Evolutionary conservation across 2,329 filamentous ascomycete genomes (phyloP).

Genomic region (Hymenoscyphus salicellus): DNA sequence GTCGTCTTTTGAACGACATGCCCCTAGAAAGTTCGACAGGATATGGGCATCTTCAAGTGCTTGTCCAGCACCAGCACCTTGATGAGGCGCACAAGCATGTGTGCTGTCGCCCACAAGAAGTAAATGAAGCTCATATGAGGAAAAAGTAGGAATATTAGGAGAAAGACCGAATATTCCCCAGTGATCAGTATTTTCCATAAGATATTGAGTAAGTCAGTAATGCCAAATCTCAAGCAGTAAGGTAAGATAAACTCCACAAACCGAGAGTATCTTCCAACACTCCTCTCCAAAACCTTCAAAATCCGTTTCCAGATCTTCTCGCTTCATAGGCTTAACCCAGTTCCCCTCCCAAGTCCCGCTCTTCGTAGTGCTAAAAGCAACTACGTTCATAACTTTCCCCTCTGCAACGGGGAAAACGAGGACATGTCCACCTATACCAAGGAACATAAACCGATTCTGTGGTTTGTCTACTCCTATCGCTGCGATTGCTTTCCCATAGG

Average conservation of each 20-base stretch:
- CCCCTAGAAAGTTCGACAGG: constrained; percentile 54
- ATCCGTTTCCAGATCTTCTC: constrained; percentile 40
- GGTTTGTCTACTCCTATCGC: constrained; percentile 47
- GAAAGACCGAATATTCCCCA: constrained; percentile 54
- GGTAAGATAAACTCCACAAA: background rate
- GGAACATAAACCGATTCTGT: constrained; percentile 50
- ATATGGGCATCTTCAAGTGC: constrained; percentile 54
- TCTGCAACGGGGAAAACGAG: constrained; percentile 58
- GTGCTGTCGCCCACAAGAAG: constrained; percentile 56
- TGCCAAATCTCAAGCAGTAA: constrained; percentile 5
- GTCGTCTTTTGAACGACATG: constrained; percentile 20
- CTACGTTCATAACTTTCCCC: constrained; percentile 53
- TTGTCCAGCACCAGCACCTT: constrained; percentile 52
- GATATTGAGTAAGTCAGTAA: constrained; percentile 21
- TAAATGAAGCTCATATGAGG: constrained; percentile 45
- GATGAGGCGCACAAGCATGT: constrained; percentile 53
- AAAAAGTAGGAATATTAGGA: constrained; percentile 43
- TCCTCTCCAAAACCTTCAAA: constrained; percentile 42
- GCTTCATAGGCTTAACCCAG: constrained; percentile 36
- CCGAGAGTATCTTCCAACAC: background rate
- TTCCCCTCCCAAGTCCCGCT: constrained; percentile 36
- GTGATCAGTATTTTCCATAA: constrained; percentile 49
- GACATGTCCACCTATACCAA: constrained; percentile 54
- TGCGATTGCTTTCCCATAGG: constrained; percentile 51
- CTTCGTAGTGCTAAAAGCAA: constrained; percentile 45